Percentiles rank a stretch among this genome's conserved stretches.
These are phyloP conservation scores for Hypoxylon sp. DNA, from an alignment of 2,329 filamentous ascomycete species.

Conservation along the genomic window DNA sequence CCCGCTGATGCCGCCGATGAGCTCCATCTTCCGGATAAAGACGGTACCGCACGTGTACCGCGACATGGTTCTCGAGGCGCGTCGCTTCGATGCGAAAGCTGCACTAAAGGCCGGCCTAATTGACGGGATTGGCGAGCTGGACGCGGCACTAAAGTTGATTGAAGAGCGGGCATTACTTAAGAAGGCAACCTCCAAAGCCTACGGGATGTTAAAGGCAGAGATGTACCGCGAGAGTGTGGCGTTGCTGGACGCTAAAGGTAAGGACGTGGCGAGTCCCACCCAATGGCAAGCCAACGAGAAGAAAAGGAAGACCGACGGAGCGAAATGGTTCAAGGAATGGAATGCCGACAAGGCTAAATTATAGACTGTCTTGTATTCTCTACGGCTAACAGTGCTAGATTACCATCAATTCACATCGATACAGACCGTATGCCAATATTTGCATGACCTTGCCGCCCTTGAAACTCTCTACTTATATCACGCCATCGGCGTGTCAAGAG, in stretches of 20 bases:
- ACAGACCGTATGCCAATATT: neutral
- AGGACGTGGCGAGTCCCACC: slow-evolving; percentile 14
- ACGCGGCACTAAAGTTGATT: slow-evolving; percentile 72
- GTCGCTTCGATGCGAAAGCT: slow-evolving; percentile 71
- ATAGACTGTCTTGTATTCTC: slow-evolving; percentile 37
- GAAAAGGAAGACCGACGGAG: slow-evolving; percentile 60
- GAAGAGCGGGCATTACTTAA: slow-evolving; percentile 67
- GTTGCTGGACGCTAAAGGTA: slow-evolving; percentile 61
- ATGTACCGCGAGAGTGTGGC: slow-evolving; percentile 76
- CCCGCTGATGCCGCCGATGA: slow-evolving; percentile 80
- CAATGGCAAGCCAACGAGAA: slow-evolving; percentile 63
- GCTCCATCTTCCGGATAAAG: slow-evolving; percentile 79
- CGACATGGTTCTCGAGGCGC: slow-evolving; percentile 77
- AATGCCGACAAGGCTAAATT: slow-evolving; percentile 60
- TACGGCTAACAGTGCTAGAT: neutral
- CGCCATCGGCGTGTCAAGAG: slow-evolving; percentile 11
- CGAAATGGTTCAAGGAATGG: slow-evolving; percentile 62
- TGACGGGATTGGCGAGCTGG: slow-evolving; percentile 68
- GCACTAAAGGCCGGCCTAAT: slow-evolving; percentile 76
- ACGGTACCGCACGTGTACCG: slow-evolving; percentile 68
- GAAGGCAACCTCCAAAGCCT: slow-evolving; percentile 74
- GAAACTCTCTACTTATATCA: slow-evolving; percentile 2
- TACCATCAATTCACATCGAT: neutral
- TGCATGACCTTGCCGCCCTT: neutral
- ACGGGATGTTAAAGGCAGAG: slow-evolving; percentile 78